These are phyloP conservation scores for Chalara sp. DNA, from an alignment of 2,329 filamentous ascomycete species.

Conservation along the genomic window DNA sequence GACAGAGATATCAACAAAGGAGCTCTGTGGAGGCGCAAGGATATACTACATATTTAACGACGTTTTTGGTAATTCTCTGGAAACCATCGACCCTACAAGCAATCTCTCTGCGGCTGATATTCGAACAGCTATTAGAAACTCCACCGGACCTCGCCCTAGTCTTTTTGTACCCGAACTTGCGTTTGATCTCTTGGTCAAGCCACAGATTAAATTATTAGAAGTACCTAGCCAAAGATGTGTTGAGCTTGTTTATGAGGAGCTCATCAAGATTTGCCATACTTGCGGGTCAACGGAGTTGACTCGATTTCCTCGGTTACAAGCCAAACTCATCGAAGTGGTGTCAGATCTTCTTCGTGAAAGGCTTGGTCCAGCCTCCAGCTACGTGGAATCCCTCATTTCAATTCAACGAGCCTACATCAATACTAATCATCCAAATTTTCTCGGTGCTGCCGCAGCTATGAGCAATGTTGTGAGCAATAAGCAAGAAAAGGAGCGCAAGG, in stretches of 20 bases:
- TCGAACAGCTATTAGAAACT: constrained; percentile 94
- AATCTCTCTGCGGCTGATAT: constrained; percentile 95
- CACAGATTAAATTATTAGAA: constrained; percentile 95
- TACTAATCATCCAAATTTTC: constrained; percentile 97
- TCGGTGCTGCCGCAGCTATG: constrained; percentile 95
- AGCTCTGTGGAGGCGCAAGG: constrained; percentile 27
- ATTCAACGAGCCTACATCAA: constrained; percentile 99
- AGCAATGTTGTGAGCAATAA: constrained; percentile 91
- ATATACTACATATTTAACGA: constrained; percentile 30
- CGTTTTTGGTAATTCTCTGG: constrained; percentile 83
- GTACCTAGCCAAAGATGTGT: constrained; percentile 94
- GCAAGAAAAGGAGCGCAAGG: constrained; percentile 87
- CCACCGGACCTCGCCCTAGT: constrained; percentile 89
- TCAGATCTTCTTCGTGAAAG: constrained; percentile 91
- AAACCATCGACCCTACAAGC: constrained; percentile 91
- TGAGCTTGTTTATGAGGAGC: constrained; percentile 94
- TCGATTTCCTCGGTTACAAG: constrained; percentile 86
- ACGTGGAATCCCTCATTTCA: constrained; percentile 93
- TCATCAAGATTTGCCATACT: constrained; percentile 99
- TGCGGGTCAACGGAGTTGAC: constrained; percentile 93
- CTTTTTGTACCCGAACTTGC: constrained; percentile 96
- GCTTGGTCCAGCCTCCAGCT: constrained; percentile 79
- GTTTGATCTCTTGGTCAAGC: constrained; percentile 95
- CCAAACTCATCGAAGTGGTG: constrained; percentile 95
- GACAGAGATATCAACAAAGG: constrained; percentile 97